Percentiles rank a stretch among this genome's conserved stretches.
These are phyloP conservation scores for Phytopythium oedochilum DNA, from an alignment of 352 stramenopile species.

Conservation along the genomic window DNA sequence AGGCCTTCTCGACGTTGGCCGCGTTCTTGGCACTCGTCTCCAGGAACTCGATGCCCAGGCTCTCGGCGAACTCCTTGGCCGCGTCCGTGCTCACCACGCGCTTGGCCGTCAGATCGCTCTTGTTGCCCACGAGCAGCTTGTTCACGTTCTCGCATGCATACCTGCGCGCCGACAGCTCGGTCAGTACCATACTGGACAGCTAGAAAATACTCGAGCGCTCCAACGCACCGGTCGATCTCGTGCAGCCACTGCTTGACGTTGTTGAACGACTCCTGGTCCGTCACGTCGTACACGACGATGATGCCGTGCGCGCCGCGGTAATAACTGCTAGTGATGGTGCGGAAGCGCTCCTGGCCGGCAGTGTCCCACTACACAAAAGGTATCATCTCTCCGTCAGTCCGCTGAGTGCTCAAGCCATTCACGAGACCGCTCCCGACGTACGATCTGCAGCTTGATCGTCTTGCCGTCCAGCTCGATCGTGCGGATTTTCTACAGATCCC, in stretches of 20 bases:
- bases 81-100: constrained; percentile 92
- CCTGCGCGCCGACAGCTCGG: constrained; percentile 30
- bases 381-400: background rate
- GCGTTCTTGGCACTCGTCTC: constrained; percentile 89
- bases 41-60: constrained; percentile 84
- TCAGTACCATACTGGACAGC: too few species aligned
- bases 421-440: constrained; percentile 24
- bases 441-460: constrained; percentile 99
- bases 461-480: constrained; percentile 99
- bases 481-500: constrained; percentile 93
- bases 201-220: too few species aligned
- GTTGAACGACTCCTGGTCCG: constrained; percentile 96
- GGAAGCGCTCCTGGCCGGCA: constrained; percentile 99
- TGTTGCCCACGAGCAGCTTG: constrained; percentile 98
- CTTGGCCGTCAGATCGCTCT: constrained; percentile 95
- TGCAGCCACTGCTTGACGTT: constrained; percentile 99
- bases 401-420: background rate
- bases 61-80: constrained; percentile 90
- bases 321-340: constrained; percentile 99
- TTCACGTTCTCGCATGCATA: constrained; percentile 96
- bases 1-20: constrained; percentile 88
- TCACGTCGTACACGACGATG: constrained; percentile 99
- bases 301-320: constrained; percentile 99
- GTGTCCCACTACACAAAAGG: constrained; percentile 93
- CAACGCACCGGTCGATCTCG: constrained; percentile 79